These are phyloP conservation scores for Mycothermus thermophilus DNA, from an alignment of 495 filamentous ascomycete genomes.

Conservation along the genomic window DNA sequence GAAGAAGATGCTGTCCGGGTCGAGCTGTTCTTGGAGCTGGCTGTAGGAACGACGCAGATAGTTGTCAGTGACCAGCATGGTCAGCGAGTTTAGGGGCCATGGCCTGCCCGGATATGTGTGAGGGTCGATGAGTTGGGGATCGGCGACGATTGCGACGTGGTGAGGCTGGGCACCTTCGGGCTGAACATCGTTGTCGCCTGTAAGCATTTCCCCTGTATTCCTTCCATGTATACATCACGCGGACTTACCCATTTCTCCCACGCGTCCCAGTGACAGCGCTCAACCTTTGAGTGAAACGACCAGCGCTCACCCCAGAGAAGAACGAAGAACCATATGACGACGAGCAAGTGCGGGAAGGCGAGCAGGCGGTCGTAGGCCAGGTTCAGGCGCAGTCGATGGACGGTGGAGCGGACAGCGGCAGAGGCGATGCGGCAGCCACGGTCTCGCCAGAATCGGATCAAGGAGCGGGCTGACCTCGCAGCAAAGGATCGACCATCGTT, in stretches of 20 bases:
- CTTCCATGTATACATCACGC: too few species aligned
- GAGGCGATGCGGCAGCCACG: conserved; percentile 22
- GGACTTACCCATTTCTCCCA: conserved; percentile 87
- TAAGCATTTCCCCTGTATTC: conserved; percentile 1
- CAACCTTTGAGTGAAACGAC: conserved; percentile 53
- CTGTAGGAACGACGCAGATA: conserved; percentile 73
- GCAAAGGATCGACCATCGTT: conserved; percentile 17
- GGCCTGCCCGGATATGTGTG: conserved; percentile 92
- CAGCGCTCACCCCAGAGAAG: conserved; percentile 81
- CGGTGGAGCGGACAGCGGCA: conserved; percentile 13
- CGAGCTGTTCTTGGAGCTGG: conserved; percentile 50
- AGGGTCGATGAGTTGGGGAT: conserved; percentile 95
- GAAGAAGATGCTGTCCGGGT: conserved; percentile 76
- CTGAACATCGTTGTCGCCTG: conserved; percentile 32
- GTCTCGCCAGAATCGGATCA: conserved; percentile 24
- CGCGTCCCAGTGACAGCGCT: conserved; percentile 61
- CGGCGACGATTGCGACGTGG: conserved; percentile 76
- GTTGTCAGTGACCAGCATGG: conserved; percentile 70
- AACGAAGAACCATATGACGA: conserved; percentile 59
- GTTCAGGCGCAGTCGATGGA: conserved; percentile 24
- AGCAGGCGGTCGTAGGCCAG: conserved; percentile 33
- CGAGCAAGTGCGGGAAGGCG: conserved; percentile 50
- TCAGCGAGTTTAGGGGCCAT: conserved; percentile 70
- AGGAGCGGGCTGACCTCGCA: conserved; percentile 19
- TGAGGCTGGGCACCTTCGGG: conserved; percentile 65